Conservation (phyloP, 768 basidiomycete genomes). For the Chlorophyllum brunneum region DNA sequence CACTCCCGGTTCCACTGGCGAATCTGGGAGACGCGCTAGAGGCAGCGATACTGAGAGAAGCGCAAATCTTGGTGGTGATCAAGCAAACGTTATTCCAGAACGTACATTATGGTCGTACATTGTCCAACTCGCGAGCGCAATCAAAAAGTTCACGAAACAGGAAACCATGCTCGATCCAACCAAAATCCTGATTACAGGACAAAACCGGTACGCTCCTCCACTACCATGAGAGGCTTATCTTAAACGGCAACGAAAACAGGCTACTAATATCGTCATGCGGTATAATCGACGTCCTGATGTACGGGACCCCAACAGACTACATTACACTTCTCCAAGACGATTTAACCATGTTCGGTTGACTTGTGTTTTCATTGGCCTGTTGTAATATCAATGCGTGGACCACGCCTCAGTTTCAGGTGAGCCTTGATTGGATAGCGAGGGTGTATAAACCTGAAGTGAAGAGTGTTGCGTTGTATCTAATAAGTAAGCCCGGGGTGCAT, state of each 20-base stretch:
- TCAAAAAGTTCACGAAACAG: conserved; percentile 82
- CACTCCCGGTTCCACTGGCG: no score
- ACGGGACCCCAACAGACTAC: conserved; percentile 55
- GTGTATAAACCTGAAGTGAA: conserved; percentile 81
- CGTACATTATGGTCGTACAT: conserved; percentile 89
- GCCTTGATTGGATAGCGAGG: conserved; percentile 70
- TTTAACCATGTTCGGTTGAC: conserved; percentile 76
- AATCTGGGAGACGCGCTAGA: neutral
- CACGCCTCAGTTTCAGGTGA: conserved; percentile 60
- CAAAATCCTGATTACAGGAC: conserved; percentile 84
- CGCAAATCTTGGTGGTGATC: no score
- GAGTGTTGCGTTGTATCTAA: conserved; percentile 71
- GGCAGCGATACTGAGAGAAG: conserved; percentile 14
- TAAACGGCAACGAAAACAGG: conserved; percentile 37
- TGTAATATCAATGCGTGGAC: conserved; percentile 57
- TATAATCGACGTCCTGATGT: conserved; percentile 79
- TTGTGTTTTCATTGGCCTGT: conserved; percentile 79
- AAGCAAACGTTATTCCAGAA: conserved; percentile 74
- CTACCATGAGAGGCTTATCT: neutral
- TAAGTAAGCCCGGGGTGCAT: conserved; percentile 63
- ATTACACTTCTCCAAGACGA: conserved; percentile 80
- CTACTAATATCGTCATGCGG: conserved; percentile 86
- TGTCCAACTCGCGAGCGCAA: conserved; percentile 82
- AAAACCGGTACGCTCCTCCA: conserved; percentile 61
- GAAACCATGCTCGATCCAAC: conserved; percentile 80